Evolutionary conservation across 148 eudicot genomes (phyloP).

Genomic region (Diospyros kaki): DNA sequence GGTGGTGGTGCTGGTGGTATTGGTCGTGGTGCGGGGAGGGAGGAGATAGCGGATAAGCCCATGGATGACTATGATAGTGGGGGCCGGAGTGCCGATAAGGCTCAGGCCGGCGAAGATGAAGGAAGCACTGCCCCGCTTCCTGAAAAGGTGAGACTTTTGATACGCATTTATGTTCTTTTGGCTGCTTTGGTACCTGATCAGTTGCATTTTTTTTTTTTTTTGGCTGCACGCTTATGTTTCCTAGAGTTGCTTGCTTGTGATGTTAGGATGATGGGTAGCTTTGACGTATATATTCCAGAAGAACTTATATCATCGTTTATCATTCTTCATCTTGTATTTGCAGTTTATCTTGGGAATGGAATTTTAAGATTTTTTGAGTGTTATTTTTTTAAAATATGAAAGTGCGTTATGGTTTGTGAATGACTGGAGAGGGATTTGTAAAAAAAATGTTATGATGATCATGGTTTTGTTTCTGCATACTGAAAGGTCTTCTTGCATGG

Average conservation of each 20-base stretch:
- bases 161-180: neutral
- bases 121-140: slow-evolving; percentile 39
- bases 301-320: neutral
- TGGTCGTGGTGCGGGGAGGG: slow-evolving; percentile 14
- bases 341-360: neutral
- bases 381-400: neutral
- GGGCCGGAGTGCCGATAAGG: slow-evolving; percentile 34
- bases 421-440: neutral
- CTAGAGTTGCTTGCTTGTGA: neutral
- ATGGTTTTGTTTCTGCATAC: neutral
- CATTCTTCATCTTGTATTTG: neutral
- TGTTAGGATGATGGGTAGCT: too few relatives aligned
- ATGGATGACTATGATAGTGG: slow-evolving; percentile 44
- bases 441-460: neutral
- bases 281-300: too few relatives aligned
- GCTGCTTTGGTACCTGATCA: neutral
- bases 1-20: neutral
- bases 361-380: neutral
- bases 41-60: slow-evolving; percentile 31
- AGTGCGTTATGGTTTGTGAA: neutral
- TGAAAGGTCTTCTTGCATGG: neutral
- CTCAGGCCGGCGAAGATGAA: slow-evolving; percentile 38
- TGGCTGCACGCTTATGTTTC: neutral
- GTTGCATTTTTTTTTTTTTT: neutral
- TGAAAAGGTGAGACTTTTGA: slow-evolving; percentile 39